Evolutionary conservation across 768 basidiomycete genomes (phyloP).

Genomic region (Tephrocybe sp.): DNA sequence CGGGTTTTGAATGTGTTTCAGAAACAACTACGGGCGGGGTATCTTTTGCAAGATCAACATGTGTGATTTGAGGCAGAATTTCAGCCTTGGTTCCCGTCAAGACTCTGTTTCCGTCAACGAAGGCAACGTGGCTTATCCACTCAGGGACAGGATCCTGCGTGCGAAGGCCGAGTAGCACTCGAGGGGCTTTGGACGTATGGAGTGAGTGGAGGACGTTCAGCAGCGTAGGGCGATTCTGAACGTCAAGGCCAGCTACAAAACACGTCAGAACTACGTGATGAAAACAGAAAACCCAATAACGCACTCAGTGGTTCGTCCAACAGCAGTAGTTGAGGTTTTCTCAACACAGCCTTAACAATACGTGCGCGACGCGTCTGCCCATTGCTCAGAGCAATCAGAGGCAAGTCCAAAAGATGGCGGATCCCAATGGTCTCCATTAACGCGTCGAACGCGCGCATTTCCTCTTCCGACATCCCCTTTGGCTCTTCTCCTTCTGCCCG

Average conservation of each 20-base stretch:
- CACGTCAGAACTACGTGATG: not conserved
- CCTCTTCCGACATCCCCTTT: constrained; percentile 17
- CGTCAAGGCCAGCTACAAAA: constrained; percentile 74
- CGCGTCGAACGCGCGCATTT: constrained; percentile 42
- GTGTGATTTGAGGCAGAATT: constrained; percentile 25
- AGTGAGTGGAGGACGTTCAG: constrained; percentile 35
- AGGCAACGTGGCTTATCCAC: constrained; percentile 68
- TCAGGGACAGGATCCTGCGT: constrained; percentile 70
- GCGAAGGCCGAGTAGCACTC: constrained; percentile 43
- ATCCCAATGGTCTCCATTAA: constrained; percentile 60
- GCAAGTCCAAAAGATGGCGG: constrained; percentile 68
- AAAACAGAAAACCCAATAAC: constrained; percentile 21
- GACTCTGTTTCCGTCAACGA: constrained; percentile 48
- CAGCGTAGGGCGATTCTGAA: constrained; percentile 52
- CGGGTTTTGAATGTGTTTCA: not conserved
- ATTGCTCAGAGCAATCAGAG: constrained; percentile 82
- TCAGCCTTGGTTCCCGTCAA: constrained; percentile 48
- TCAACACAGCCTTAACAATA: constrained; percentile 74
- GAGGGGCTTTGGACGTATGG: constrained; percentile 18
- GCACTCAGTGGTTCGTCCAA: constrained; percentile 91
- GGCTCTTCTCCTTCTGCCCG: constrained; percentile 14
- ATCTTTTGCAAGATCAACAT: not conserved
- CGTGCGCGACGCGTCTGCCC: constrained; percentile 89
- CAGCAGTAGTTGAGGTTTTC: constrained; percentile 68
- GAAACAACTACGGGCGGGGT: not conserved